Evolutionary conservation across 306 rosid genomes (phyloP), one percentile per base, ranked within the genome.

Genomic region (Corylus heterophylla): DNA sequence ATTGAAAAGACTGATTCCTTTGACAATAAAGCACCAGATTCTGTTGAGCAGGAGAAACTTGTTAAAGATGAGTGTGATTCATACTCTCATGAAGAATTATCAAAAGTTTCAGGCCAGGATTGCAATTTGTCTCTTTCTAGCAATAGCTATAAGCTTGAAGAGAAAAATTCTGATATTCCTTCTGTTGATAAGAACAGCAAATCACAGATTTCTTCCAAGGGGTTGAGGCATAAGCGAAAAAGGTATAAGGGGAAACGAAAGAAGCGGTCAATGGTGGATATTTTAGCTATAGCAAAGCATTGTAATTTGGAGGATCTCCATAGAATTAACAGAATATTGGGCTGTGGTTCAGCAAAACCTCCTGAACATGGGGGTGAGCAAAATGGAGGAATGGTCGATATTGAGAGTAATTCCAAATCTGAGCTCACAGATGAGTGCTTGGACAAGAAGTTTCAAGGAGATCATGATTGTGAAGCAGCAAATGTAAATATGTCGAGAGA

Each of bases 231-330:
- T 45, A 80, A 77, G 71, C 77, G 83, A 31, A 87, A 73, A 73
- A 74, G 82, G 39, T 61, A 77, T 44, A 82, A 45, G 63, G 87
- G 82, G 66, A 85, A 80, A 81, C 78, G 69, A 42, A 90, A 87
- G 91, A 88, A 84, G 76, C 75, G 88, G 35, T 82, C 84, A 2
- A 80, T 90, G 88, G 86, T 69, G 56, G 88, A 86, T 62, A 84
- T 90, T 71, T 82, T 90, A 75, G 81, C 84, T 4, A 86, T 17
- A 9, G 89, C 94, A n/a, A 52, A 78, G 78, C 84, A 69, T 47
- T 76, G 86, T 72, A 80, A 85, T 17, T 18, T 8, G n/a, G 89
- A 89, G 59, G 89, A 88, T 51, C 87, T 78, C 27, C 20, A 74
- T 66, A 73, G 75, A 80, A 78, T 83, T 22, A 81, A 83, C 80